Evolutionary conservation across 2,329 filamentous ascomycete species (phyloP).

Genomic region (Diplodia sapinea): DNA sequence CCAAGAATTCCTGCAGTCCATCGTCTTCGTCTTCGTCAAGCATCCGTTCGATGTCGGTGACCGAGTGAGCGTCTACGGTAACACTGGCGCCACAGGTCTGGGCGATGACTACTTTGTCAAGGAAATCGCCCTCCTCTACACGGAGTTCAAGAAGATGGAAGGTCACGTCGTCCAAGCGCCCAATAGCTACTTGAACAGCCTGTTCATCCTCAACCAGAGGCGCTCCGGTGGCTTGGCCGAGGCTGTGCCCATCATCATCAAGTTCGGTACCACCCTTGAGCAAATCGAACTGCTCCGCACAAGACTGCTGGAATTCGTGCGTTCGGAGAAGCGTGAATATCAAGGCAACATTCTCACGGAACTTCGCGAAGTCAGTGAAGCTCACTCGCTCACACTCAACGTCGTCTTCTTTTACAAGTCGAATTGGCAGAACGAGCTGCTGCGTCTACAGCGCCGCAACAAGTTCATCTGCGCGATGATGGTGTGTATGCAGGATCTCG

Average conservation of each 20-base stretch:
- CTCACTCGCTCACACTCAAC: conserved; percentile 85
- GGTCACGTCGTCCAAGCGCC: conserved; percentile 95
- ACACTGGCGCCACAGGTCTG: conserved; percentile 75
- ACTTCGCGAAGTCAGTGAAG: conserved; percentile 77
- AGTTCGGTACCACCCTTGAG: conserved; percentile 83
- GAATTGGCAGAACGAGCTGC: conserved; percentile 92
- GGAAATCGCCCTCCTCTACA: conserved; percentile 89
- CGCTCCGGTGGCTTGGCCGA: conserved; percentile 88
- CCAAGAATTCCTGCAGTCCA: conserved; percentile 91
- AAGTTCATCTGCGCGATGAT: conserved; percentile 93
- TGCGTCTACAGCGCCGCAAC: conserved; percentile 88
- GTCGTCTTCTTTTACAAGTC: conserved; percentile 98
- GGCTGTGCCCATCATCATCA: conserved; percentile 80
- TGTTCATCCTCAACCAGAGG: conserved; percentile 95
- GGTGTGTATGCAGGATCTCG: conserved; percentile 79
- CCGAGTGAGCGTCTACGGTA: conserved; percentile 88
- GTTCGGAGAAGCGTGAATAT: conserved; percentile 86
- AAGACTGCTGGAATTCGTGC: conserved; percentile 81
- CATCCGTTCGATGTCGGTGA: conserved; percentile 97
- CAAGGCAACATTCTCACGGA: conserved; percentile 86
- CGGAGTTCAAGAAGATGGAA: conserved; percentile 98
- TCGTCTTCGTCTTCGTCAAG: conserved; percentile 96
- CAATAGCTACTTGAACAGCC: conserved; percentile 88
- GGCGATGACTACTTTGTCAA: conserved; percentile 98
- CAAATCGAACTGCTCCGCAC: conserved; percentile 83